Percentiles rank a stretch among this genome's conserved stretches.
These are phyloP conservation scores for Vicia villosa DNA, from an alignment of 306 rosid genomes.

Conservation along the genomic window DNA sequence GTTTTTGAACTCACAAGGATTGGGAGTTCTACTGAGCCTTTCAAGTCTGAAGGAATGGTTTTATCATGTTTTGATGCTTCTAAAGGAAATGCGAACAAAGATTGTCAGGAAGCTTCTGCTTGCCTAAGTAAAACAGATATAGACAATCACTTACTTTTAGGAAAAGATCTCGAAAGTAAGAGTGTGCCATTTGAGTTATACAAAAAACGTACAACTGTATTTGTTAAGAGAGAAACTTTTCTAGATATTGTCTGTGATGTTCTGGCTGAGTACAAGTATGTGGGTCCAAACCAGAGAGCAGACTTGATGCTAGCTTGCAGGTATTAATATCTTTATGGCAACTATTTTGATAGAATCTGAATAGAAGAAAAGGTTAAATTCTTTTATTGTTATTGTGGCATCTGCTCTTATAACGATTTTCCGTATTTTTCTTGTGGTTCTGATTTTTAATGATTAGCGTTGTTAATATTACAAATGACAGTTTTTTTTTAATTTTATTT, in stretches of 20 bases:
- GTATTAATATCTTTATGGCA: constrained; percentile 45
- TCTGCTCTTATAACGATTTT: constrained; percentile 16
- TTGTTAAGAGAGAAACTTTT: constrained; percentile 65
- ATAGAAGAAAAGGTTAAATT: neutral
- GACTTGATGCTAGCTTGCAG: constrained; percentile 91
- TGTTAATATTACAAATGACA: neutral
- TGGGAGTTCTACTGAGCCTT: constrained; percentile 43
- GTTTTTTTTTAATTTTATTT: neutral
- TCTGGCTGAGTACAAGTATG: constrained; percentile 85
- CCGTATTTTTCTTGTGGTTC: constrained; percentile 16
- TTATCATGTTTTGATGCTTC: constrained; percentile 41
- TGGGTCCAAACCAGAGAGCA: constrained; percentile 90
- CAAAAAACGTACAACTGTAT: constrained; percentile 73
- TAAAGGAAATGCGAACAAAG: constrained; percentile 42
- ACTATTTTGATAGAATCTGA: constrained; percentile 25
- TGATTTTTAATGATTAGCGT: constrained; percentile 13
- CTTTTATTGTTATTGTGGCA: neutral
- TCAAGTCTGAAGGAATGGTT: constrained; percentile 46
- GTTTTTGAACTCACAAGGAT: constrained; percentile 72
- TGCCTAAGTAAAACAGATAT: no score
- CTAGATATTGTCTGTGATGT: constrained; percentile 79
- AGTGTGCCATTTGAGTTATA: constrained; percentile 77
- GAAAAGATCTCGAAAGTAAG: constrained; percentile 46
- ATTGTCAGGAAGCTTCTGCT: constrained; percentile 7
- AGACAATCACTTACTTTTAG: no score